A percentile compares a stretch with the other conserved stretches of the same genome.
These are phyloP conservation scores for Boletus coccyginus DNA, from an alignment of 768 basidiomycete species.

Conservation along the genomic window DNA sequence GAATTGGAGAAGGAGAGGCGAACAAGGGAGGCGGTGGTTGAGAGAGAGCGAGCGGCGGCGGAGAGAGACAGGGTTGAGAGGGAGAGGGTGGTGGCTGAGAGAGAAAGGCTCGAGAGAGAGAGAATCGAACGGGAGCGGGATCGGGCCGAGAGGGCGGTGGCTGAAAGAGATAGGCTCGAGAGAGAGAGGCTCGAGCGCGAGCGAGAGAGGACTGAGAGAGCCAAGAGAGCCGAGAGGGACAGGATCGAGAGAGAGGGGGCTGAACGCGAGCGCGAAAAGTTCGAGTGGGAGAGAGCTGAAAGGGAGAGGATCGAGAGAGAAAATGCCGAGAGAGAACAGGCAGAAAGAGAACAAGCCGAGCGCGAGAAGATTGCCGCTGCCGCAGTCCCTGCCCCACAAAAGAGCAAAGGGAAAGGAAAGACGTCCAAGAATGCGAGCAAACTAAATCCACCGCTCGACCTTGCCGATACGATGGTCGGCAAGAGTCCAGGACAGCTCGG, in stretches of 20 bases:
- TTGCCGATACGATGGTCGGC: constrained; percentile 36
- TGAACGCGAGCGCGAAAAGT: constrained; percentile 3
- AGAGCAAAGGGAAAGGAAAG: constrained; percentile 17
- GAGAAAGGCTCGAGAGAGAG: constrained; percentile 11
- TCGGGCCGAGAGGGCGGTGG: constrained; percentile 1
- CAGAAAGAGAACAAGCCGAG: constrained; percentile 12
- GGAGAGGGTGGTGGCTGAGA: constrained; percentile 12
- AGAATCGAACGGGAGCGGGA: constrained; percentile 8
- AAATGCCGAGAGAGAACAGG: not conserved
- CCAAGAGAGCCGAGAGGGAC: not conserved
- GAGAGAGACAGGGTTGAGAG: constrained; percentile 17
- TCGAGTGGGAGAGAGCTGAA: constrained; percentile 1
- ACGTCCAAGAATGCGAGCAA: constrained; percentile 22
- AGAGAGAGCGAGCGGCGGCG: constrained; percentile 15
- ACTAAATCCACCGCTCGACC: constrained; percentile 30
- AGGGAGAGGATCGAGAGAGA: constrained; percentile 2
- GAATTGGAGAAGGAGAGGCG: constrained; percentile 26
- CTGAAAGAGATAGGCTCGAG: constrained; percentile 3
- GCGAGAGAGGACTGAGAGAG: not conserved
- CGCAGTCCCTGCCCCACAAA: not conserved
- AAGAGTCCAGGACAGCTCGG: constrained; percentile 39
- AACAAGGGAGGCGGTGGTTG: constrained; percentile 17
- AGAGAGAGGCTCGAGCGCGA: not conserved
- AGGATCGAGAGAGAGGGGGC: constrained; percentile 1
- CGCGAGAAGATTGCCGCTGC: constrained; percentile 9